Percentiles rank a stretch among this genome's conserved stretches.
Evolutionary conservation across 192 early-diverging fungal genomes (phyloP).

Genomic region (Backusella parvicylindrica): DNA sequence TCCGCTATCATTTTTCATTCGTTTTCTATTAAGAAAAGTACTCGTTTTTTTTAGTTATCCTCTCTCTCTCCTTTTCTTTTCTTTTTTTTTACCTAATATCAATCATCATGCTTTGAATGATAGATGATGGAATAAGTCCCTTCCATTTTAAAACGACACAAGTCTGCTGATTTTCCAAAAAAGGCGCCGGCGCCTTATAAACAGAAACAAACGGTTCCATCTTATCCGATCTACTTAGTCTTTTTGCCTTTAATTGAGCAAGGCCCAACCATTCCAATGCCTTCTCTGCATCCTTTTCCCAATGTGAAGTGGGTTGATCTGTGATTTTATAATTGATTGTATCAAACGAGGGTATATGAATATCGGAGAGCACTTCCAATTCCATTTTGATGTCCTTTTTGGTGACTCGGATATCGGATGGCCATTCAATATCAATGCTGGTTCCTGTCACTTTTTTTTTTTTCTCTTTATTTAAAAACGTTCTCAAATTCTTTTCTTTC

Average conservation of each 20-base stretch:
- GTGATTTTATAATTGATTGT: neutral
- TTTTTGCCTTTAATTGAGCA: constrained; percentile 12
- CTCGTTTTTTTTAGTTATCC: neutral
- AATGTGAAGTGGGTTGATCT: neutral
- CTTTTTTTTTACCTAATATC: constrained; percentile 11
- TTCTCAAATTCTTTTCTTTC: neutral
- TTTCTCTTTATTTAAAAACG: neutral
- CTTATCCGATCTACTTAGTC: constrained; percentile 4
- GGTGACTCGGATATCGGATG: neutral
- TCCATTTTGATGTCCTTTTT: constrained; percentile 1
- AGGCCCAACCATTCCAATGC: constrained; percentile 29
- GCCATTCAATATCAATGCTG: constrained; percentile 11
- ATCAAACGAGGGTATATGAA: constrained; percentile 22
- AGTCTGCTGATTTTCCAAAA: neutral
- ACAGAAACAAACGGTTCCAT: constrained; percentile 24
- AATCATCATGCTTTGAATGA: constrained; percentile 3
- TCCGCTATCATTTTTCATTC: neutral
- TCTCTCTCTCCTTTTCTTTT: neutral
- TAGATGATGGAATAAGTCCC: constrained; percentile 10
- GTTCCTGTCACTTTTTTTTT: constrained; percentile 12
- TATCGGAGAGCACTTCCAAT: constrained; percentile 1
- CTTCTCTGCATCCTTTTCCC: constrained; percentile 11
- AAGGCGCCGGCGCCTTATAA: constrained; percentile 7
- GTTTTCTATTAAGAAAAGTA: constrained; percentile 10
- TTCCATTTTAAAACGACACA: constrained; percentile 11